These are phyloP conservation scores for Orbilia blumenaviensis DNA, from an alignment of 2,329 filamentous ascomycete genomes.

Conservation along the genomic window DNA sequence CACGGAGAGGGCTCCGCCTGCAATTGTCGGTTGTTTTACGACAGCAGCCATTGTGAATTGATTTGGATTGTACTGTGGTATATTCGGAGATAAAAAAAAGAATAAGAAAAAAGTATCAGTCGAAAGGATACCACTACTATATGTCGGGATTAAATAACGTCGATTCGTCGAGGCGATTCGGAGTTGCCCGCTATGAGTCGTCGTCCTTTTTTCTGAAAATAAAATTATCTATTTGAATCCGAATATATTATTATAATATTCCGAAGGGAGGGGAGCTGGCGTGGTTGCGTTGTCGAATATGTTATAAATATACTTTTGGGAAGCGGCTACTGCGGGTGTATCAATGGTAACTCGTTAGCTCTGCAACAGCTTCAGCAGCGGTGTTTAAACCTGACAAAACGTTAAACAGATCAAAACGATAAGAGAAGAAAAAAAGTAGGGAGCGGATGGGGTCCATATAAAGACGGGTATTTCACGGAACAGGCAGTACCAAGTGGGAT, in stretches of 20 bases:
- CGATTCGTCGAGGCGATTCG: slow-evolving; percentile 8
- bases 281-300: slow-evolving; percentile 2
- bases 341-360: slow-evolving; percentile 3
- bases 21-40: slow-evolving; percentile 40
- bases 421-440: not conserved
- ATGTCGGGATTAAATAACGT: not conserved
- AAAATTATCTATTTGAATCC: not conserved
- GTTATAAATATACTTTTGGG: not conserved
- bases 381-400: not conserved
- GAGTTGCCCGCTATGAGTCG: not conserved
- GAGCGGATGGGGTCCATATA: slow-evolving; percentile 22
- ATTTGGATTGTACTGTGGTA: not conserved
- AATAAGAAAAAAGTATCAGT: too few relatives aligned
- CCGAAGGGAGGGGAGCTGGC: not conserved
- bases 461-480: slow-evolving; percentile 51
- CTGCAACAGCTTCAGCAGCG: slow-evolving; percentile 1
- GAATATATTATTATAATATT: not conserved
- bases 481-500: slow-evolving; percentile 34
- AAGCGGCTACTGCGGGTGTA: not conserved
- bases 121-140: not conserved
- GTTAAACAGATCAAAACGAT: too few relatives aligned
- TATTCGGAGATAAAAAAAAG: not conserved
- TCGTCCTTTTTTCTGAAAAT: not conserved
- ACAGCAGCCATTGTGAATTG: slow-evolving; percentile 43
- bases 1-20: slow-evolving; percentile 19